Evolutionary conservation across 2,329 filamentous ascomycete species (phyloP).

Genomic region (Xylaria sp.): DNA sequence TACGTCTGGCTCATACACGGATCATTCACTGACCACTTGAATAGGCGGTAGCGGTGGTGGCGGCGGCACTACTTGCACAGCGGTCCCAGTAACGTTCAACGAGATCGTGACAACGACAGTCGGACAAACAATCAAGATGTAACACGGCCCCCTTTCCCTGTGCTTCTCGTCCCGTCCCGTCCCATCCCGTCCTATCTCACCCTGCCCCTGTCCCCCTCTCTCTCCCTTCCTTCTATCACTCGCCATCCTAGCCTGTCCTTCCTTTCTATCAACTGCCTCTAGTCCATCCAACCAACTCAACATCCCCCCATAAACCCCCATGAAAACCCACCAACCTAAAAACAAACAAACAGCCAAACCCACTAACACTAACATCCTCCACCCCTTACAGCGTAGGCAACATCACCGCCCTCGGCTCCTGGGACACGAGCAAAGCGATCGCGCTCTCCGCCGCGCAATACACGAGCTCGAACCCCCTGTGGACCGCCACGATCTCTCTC

Average conservation of each 20-base stretch:
- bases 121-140: conserved; percentile 61
- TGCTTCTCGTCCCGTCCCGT: background rate
- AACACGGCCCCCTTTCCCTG: conserved; percentile 46
- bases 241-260: too few species aligned
- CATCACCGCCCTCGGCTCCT: conserved; percentile 58
- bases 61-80: conserved; percentile 18
- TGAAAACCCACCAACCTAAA: too few species aligned
- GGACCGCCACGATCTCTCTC: conserved; percentile 60
- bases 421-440: conserved; percentile 57
- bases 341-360: background rate
- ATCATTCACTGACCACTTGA: background rate
- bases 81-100: conserved; percentile 60
- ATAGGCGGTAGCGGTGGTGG: background rate
- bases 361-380: conserved; percentile 13
- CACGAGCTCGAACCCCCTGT: conserved; percentile 60
- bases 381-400: conserved; percentile 35
- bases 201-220: background rate
- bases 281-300: background rate
- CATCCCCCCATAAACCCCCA: too few species aligned
- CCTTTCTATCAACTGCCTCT: too few species aligned
- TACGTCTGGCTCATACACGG: too few species aligned
- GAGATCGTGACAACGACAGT: conserved; percentile 57
- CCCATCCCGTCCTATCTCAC: background rate
- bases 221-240: background rate
- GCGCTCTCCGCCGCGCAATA: conserved; percentile 56